A percentile compares a stretch with the other conserved stretches of the same genome.
These are phyloP conservation scores for Pythium insidiosum DNA, from an alignment of 352 stramenopile species.

Conservation along the genomic window DNA sequence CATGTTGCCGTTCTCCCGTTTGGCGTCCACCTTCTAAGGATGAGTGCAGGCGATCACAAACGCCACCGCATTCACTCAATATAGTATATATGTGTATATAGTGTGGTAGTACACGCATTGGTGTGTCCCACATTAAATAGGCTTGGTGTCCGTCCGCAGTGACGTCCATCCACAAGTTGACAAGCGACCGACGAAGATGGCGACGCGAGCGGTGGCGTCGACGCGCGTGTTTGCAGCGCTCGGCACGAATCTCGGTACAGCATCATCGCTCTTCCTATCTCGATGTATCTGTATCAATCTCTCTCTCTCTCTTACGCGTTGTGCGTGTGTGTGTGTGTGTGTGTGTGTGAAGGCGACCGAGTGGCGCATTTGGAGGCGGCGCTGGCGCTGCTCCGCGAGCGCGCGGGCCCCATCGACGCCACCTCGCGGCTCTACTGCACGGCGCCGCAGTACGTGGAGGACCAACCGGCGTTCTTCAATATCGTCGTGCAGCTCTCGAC, in stretches of 20 bases:
- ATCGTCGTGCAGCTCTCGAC: conserved; percentile 87
- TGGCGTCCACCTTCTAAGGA: too few relatives aligned
- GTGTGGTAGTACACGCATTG: too few relatives aligned
- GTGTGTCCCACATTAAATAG: not conserved
- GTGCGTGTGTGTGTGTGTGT: too few relatives aligned
- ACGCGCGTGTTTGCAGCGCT: conserved; percentile 51
- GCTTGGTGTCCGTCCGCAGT: not conserved
- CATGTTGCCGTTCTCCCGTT: too few relatives aligned
- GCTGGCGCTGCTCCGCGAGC: conserved; percentile 35
- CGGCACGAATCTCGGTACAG: conserved; percentile 66
- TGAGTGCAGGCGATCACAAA: too few relatives aligned
- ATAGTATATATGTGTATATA: too few relatives aligned
- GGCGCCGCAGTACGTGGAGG: conserved; percentile 90
- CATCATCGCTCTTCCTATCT: not conserved
- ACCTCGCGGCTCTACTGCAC: conserved; percentile 93
- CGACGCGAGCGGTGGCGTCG: not conserved
- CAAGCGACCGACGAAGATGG: conserved; percentile 2
- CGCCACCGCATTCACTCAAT: not conserved
- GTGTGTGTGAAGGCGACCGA: conserved; percentile 78
- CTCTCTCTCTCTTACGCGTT: not conserved
- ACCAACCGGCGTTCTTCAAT: conserved; percentile 96
- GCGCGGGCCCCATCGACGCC: conserved; percentile 37
- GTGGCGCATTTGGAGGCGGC: conserved; percentile 56
- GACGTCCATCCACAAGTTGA: not conserved
- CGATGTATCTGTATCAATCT: not conserved